A percentile compares a stretch with the other conserved stretches of the same genome.
phyloP scores from a whole-genome alignment of 2,329 filamentous ascomycete genomes.

The Chalaropsis ovoidea region DNA sequence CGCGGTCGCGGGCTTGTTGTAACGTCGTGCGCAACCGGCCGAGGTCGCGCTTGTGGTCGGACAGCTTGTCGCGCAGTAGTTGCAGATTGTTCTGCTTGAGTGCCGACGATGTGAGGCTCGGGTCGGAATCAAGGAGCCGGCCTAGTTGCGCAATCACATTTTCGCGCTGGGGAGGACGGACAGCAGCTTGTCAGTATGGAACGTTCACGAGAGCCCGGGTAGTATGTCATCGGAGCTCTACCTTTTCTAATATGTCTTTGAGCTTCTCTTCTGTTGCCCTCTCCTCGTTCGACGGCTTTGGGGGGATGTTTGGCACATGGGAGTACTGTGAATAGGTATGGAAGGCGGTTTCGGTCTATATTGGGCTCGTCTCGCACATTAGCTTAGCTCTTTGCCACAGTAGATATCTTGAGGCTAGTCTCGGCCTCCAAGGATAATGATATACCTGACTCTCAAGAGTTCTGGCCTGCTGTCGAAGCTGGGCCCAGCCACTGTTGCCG shows the following conservation, averaged over 20 bases:
- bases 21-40: conserved; percentile 63
- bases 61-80: conserved; percentile 80
- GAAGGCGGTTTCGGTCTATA: conserved; percentile 71
- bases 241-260: conserved; percentile 74
- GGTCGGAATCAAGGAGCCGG: conserved; percentile 87
- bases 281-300: conserved; percentile 79
- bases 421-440: background rate
- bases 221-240: conserved; percentile 33
- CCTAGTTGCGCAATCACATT: conserved; percentile 68
- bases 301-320: conserved; percentile 64
- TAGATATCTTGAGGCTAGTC: background rate
- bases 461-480: conserved; percentile 85
- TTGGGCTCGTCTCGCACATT: conserved; percentile 13
- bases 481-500: conserved; percentile 68
- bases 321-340: conserved; percentile 88
- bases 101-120: conserved; percentile 73
- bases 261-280: conserved; percentile 67
- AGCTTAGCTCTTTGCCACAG: conserved; percentile 21
- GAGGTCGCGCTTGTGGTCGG: conserved; percentile 77
- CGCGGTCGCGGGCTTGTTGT: conserved; percentile 67
- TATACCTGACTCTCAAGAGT: conserved; percentile 79
- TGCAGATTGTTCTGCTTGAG: conserved; percentile 95
- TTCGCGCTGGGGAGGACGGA: conserved; percentile 55
- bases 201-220: background rate
- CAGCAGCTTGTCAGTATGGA: conserved; percentile 24